Evolutionary conservation across 257 asterid genomes (phyloP).

Genomic region (Nicotiana tomentosiformis): DNA sequence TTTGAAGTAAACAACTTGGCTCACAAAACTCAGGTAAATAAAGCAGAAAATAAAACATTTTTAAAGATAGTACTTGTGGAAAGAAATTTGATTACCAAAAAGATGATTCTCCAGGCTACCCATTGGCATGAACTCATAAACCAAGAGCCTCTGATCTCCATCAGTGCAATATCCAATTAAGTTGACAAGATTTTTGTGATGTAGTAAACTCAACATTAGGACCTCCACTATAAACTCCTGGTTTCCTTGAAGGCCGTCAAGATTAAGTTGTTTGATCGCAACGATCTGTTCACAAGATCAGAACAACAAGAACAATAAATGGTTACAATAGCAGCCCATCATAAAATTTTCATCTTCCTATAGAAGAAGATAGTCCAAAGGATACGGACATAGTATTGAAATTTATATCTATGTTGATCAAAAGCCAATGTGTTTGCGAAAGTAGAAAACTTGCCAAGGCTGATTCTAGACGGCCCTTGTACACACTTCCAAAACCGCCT

Average conservation of each 20-base stretch:
- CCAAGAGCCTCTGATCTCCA: conserved; percentile 88
- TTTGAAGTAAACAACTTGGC: neutral
- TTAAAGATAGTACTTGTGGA: neutral
- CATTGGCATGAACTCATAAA: conserved; percentile 85
- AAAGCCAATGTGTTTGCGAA: neutral
- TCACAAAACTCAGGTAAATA: neutral
- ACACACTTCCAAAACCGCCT: conserved; percentile 55
- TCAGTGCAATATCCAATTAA: conserved; percentile 81
- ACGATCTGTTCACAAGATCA: conserved; percentile 38
- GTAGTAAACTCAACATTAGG: conserved; percentile 80
- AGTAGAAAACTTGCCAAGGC: conserved; percentile 31
- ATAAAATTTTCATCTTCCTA: neutral
- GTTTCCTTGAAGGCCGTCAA: conserved; percentile 83
- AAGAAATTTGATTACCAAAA: conserved; percentile 45
- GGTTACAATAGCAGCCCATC: too few species aligned
- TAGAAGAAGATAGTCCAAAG: neutral
- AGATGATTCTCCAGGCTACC: conserved; percentile 89
- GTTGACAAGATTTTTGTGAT: conserved; percentile 81
- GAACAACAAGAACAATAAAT: neutral
- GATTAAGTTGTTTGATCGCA: conserved; percentile 87
- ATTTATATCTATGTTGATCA: neutral
- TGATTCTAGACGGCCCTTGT: conserved; percentile 38
- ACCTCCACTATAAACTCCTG: conserved; percentile 89
- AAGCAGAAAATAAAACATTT: neutral
- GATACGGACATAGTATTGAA: neutral